Conservation (phyloP, 139 green algal genomes). For the Chlamydomonas schloesseri region DNA sequence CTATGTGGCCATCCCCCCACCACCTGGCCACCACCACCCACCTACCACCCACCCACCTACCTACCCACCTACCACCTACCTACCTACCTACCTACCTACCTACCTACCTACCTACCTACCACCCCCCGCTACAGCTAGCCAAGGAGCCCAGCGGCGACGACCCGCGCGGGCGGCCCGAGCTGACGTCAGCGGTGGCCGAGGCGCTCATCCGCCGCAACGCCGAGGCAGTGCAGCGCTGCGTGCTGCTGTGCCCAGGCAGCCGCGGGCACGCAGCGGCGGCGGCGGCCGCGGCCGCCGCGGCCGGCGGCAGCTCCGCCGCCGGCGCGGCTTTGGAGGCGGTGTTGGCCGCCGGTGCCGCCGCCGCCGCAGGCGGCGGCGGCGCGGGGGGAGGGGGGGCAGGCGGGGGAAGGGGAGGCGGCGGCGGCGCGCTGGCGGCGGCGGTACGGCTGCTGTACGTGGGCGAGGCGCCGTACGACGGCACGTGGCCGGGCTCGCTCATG, state of each 20-base stretch:
- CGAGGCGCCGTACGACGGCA: slow-evolving; percentile 38
- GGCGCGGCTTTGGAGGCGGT: not conserved
- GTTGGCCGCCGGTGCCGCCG: not conserved
- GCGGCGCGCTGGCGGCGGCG: not conserved
- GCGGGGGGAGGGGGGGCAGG: not conserved
- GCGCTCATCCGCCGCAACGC: slow-evolving; percentile 7
- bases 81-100: too few species aligned
- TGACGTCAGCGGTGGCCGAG: not conserved
- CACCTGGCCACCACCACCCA: too few species aligned
- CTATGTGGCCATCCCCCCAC: too few species aligned
- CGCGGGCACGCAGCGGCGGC: not conserved
- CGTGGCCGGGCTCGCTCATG: slow-evolving; percentile 28
- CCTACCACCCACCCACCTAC: too few species aligned
- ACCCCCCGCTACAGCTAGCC: not conserved
- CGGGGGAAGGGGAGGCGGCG: too few species aligned
- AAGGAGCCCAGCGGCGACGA: not conserved
- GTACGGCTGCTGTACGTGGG: slow-evolving; percentile 36
- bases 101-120: not conserved
- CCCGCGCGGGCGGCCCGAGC: not conserved
- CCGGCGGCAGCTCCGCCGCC: too few species aligned
- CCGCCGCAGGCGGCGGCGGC: not conserved
- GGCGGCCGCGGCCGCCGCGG: not conserved
- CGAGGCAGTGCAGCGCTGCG: slow-evolving; percentile 13
- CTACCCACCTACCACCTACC: too few species aligned
- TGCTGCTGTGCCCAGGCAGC: not conserved